Evolutionary conservation across 441 rosid species (phyloP).

Genomic region (Aleurites moluccanus): DNA sequence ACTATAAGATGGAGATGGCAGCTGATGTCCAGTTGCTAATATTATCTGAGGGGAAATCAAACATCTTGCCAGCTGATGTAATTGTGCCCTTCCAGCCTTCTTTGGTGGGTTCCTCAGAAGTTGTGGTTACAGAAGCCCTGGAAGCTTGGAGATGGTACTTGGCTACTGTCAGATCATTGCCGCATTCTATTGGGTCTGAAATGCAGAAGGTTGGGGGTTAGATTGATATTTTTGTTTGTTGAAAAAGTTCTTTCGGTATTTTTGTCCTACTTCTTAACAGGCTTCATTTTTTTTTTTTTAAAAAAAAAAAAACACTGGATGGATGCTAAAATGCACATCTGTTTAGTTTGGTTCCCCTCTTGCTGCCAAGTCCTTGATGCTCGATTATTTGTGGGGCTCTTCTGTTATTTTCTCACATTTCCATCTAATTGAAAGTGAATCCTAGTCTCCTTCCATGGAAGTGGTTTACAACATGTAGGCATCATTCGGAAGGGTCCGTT

Average conservation of each 20-base stretch:
- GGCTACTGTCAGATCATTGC: slow-evolving; percentile 62
- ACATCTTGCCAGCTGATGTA: slow-evolving; percentile 75
- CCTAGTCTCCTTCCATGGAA: neutral
- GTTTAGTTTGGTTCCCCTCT: neutral
- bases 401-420: neutral
- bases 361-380: neutral
- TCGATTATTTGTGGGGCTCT: neutral
- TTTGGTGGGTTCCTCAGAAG: slow-evolving; percentile 36
- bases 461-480: neutral
- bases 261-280: neutral
- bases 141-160: slow-evolving; percentile 47
- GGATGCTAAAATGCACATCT: neutral
- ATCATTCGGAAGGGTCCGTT: neutral
- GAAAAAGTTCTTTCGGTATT: neutral
- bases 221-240: neutral
- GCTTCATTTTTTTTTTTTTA: neutral
- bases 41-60: slow-evolving; percentile 81
- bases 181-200: slow-evolving; percentile 68
- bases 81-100: slow-evolving; percentile 73
- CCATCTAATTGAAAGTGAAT: neutral
- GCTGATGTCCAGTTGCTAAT: slow-evolving; percentile 80
- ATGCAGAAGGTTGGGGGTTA: slow-evolving; percentile 62
- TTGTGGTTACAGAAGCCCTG: slow-evolving; percentile 39
- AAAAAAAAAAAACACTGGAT: too few species aligned
- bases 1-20: slow-evolving; percentile 82